Base-by-base conservation (phyloP, 345 rosid species). In the Melastoma malabathricum region DNA sequence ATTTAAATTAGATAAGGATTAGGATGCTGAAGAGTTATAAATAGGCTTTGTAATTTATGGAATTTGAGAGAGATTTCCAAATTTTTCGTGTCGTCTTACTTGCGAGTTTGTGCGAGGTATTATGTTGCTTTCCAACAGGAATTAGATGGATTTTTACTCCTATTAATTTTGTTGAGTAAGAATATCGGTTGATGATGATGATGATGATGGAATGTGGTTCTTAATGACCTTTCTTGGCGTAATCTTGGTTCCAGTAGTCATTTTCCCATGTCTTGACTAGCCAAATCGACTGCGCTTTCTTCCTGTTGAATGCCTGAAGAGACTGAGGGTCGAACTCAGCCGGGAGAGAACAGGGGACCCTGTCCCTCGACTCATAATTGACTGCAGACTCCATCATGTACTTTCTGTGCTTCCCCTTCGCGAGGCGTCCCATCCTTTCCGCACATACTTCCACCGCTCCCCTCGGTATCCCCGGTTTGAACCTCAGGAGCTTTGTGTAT, bases 191-290 rank as follows among this genome's bases (percentile, higher is more conserved):
- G 10, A 31, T 31, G 38, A 27, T 27, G 31, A 27, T 27, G 31
- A 6, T 27, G 31, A 27, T 27, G 31, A 27, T 22, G 2, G 41
- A 34, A 5, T 1, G 41, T 34, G 12, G 12, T 34, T 34, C 41
- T 22, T 34, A 34, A 34, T 34, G 10, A 12, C 12, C 41, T 34
- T 34, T 34, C 12, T 34, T 34, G 41, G 41, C 2, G 41, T 34
- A 34, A 34, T 6, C 41, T 34, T 50, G 43, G 39, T 50, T 56
- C 80, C 67, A 74, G 51, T 72, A 71, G 19, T 69, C 65, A 43
- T 64, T 52, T 60, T 75, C 86, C 90, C 80, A 77, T 44, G 29
- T 18, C 63, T 74, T 84, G 22, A 82, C 84, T 69, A 75, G 77
- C 51, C 52, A 57, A 46, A 64, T 66, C 44, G 64, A 16, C 15